A percentile compares a stretch with the other conserved stretches of the same genome.
phyloP scores from a whole-genome alignment of 1,139 yeast species.

The Blastobotrys proliferans region DNA sequence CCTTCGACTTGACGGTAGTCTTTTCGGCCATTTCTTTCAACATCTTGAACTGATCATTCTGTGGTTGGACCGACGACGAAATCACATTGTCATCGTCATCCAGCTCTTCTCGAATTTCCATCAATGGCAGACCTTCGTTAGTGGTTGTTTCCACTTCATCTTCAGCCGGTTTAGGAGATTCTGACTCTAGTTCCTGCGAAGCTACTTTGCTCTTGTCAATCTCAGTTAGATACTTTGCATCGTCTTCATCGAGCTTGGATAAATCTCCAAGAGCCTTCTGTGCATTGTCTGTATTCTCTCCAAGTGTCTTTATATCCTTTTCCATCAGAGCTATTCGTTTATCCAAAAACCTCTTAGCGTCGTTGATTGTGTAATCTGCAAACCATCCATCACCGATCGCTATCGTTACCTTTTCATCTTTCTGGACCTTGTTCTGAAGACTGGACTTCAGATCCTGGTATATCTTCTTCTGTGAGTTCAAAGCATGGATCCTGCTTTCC shows the following conservation, averaged over 20 bases:
- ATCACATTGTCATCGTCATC: conserved; percentile 76
- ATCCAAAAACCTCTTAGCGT: conserved; percentile 46
- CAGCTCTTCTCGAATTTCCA: conserved; percentile 82
- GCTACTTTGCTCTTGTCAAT: too few relatives aligned
- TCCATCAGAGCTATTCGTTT: conserved; percentile 40
- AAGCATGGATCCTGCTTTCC: conserved; percentile 1
- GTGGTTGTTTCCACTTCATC: conserved; percentile 59
- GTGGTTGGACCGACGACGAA: conserved; percentile 29
- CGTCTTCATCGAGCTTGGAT: conserved; percentile 16
- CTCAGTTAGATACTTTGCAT: too few relatives aligned
- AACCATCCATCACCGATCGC: conserved; percentile 60
- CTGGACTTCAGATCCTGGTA: conserved; percentile 5
- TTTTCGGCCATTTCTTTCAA: conserved; percentile 19
- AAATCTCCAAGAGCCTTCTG: conserved; percentile 38
- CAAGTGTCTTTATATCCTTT: conserved; percentile 40
- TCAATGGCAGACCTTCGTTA: conserved; percentile 32
- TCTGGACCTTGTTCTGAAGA: conserved; percentile 2
- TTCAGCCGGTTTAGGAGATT: too few relatives aligned
- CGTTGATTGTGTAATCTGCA: conserved; percentile 43
- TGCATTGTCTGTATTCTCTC: conserved; percentile 45
- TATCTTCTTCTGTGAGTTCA: conserved; percentile 2
- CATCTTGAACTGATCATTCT: conserved; percentile 20
- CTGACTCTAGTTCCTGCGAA: conserved; percentile 35
- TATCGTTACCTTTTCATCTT: conserved; percentile 35
- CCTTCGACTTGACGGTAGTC: not conserved